A percentile compares a stretch with the other conserved stretches of the same genome.
These are phyloP conservation scores for Nephelium lappaceum DNA, from an alignment of 345 rosid species.

Conservation along the genomic window DNA sequence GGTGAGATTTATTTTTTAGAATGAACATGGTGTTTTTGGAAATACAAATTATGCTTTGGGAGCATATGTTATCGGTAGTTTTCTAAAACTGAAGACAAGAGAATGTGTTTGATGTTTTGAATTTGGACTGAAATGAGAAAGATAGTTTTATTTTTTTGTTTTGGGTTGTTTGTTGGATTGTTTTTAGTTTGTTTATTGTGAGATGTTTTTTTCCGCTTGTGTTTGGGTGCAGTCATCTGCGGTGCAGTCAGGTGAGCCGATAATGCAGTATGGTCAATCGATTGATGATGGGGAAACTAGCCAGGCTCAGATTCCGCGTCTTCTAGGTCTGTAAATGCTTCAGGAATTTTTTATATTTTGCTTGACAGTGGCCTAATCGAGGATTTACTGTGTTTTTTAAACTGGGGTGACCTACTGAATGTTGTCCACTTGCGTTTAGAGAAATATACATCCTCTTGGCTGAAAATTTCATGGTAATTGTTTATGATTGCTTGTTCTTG, in stretches of 20 bases:
- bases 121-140: too few relatives aligned
- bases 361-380: neutral
- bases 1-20: too few relatives aligned
- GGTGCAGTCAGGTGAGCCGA: slow-evolving; percentile 74
- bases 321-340: slow-evolving; percentile 63
- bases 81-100: neutral
- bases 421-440: neutral
- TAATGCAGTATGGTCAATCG: slow-evolving; percentile 78
- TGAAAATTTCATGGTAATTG: neutral
- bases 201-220: neutral
- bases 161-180: neutral
- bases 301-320: slow-evolving; percentile 79
- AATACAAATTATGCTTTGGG: neutral
- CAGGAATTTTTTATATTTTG: neutral
- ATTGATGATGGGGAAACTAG: slow-evolving; percentile 64
- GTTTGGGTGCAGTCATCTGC: slow-evolving; percentile 60
- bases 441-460: neutral
- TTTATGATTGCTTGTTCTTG: neutral
- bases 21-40: neutral
- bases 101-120: too few relatives aligned
- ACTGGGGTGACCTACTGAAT: neutral
- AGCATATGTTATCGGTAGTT: neutral
- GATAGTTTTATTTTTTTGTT: neutral
- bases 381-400: neutral
- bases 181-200: neutral